Percentiles rank a stretch among this genome's conserved stretches.
These are phyloP conservation scores for Epichloe gansuensis DNA, from an alignment of 2,329 filamentous ascomycete species.

Conservation along the genomic window DNA sequence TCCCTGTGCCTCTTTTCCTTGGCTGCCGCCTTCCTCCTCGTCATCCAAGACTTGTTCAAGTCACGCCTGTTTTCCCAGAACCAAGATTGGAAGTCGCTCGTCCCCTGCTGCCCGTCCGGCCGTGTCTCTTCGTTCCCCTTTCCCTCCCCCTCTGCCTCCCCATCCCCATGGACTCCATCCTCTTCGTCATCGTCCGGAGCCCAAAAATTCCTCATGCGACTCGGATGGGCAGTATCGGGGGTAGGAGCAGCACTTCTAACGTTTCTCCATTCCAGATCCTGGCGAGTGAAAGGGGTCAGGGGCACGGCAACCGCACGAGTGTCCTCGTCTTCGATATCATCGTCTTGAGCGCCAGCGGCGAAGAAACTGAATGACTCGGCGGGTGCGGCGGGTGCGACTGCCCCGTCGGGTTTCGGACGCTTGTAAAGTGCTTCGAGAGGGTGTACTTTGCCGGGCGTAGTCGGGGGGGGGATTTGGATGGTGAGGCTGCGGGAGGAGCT, in stretches of 20 bases:
- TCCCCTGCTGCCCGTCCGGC: conserved; percentile 14
- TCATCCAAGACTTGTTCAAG: conserved; percentile 54
- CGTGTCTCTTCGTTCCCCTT: conserved; percentile 14
- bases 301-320: conserved; percentile 33
- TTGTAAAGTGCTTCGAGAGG: conserved; percentile 92
- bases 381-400: conserved; percentile 15
- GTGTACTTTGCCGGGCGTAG: conserved; percentile 48
- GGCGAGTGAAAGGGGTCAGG: conserved; percentile 70
- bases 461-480: conserved; percentile 40
- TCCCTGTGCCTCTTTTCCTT: conserved; percentile 57
- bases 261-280: conserved; percentile 62
- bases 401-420: conserved; percentile 37
- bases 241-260: conserved; percentile 86
- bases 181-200: conserved; percentile 26
- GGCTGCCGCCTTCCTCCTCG: conserved; percentile 44
- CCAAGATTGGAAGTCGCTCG: conserved; percentile 49
- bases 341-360: conserved; percentile 32
- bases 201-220: conserved; percentile 48
- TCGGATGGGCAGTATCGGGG: conserved; percentile 77
- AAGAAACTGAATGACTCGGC: conserved; percentile 70
- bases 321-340: conserved; percentile 31
- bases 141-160: conserved; percentile 16
- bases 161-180: conserved; percentile 15
- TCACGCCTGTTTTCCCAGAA: conserved; percentile 57
- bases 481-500: conserved; percentile 36